Conservation (phyloP, 1,284 basidiomycete genomes). For the Thelephora terrestris region DNA sequence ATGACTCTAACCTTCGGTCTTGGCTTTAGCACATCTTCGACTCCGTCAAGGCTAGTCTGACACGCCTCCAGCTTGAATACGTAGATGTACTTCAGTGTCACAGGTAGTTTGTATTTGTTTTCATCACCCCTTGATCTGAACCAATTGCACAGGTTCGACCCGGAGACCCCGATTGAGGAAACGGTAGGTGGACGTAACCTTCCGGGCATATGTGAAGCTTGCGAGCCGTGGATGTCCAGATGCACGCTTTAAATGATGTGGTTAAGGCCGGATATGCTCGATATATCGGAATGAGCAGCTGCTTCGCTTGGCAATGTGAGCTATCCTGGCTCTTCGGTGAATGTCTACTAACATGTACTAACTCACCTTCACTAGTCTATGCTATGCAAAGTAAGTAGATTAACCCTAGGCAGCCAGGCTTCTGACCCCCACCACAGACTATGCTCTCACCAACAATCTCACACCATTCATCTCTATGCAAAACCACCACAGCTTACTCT, state of each 20-base stretch:
- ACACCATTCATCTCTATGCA: slow-evolving; percentile 33
- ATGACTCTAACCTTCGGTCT: not conserved
- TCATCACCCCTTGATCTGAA: not conserved
- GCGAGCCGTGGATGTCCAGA: slow-evolving; percentile 5
- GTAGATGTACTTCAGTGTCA: slow-evolving; percentile 27
- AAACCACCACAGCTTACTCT: slow-evolving; percentile 25
- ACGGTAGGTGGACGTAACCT: slow-evolving; percentile 18
- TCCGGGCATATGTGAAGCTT: not conserved
- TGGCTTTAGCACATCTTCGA: slow-evolving; percentile 25
- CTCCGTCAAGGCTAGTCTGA: slow-evolving; percentile 23
- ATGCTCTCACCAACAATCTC: slow-evolving; percentile 20
- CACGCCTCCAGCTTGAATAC: slow-evolving; percentile 25
- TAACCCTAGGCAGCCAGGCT: slow-evolving; percentile 4
- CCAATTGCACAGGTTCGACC: slow-evolving; percentile 4
- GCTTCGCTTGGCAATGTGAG: slow-evolving; percentile 23
- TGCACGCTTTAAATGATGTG: slow-evolving; percentile 32
- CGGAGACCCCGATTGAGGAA: slow-evolving; percentile 22
- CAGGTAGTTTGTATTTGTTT: not conserved
- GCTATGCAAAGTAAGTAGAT: slow-evolving; percentile 17
- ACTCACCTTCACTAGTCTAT: slow-evolving; percentile 12
- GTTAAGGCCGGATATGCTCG: slow-evolving; percentile 29
- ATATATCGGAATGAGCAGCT: slow-evolving; percentile 31
- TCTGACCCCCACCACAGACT: slow-evolving; percentile 12
- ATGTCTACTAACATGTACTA: not conserved
- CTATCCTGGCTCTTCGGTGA: not conserved